A percentile compares a stretch with the other conserved stretches of the same genome.
phyloP scores from a whole-genome alignment of 352 stramenopile species.

The Thraustochytrium sp. region DNA sequence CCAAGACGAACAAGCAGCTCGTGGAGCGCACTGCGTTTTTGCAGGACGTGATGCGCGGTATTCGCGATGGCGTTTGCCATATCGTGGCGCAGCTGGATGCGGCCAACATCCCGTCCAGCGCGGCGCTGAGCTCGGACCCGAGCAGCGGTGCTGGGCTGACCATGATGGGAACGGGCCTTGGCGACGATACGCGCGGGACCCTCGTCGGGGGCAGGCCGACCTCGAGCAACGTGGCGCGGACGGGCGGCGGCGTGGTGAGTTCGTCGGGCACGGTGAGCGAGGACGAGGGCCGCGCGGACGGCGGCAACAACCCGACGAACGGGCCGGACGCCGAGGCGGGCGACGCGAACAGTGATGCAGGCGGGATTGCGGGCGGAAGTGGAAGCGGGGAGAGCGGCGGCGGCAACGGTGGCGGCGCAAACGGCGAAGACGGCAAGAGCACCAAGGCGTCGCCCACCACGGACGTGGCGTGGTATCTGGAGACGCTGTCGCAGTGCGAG shows the following conservation, averaged over 20 bases:
- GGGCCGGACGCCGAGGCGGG: neutral
- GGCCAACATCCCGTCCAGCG: neutral
- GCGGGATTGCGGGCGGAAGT: neutral
- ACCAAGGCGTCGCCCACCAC: neutral
- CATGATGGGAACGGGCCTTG: neutral
- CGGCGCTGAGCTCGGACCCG: neutral
- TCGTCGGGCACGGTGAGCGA: neutral
- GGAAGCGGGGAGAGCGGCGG: neutral
- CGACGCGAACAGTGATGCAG: no score
- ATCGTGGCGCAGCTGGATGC: conserved; percentile 18
- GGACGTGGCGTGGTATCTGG: neutral
- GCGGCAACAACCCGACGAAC: neutral
- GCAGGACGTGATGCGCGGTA: conserved; percentile 25
- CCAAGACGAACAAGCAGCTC: conserved; percentile 18
- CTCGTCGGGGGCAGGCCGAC: neutral
- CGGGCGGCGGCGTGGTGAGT: neutral
- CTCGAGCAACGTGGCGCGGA: no score
- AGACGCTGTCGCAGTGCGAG: conserved; percentile 16
- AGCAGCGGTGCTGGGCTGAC: neutral
- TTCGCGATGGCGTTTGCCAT: conserved; percentile 21
- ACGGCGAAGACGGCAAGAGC: neutral
- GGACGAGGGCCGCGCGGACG: neutral
- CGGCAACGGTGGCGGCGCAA: neutral
- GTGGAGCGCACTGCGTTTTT: conserved; percentile 17
- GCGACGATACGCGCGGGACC: neutral